Conservation (phyloP, 768 basidiomycete genomes). For the Leucogyrophana mollusca region DNA sequence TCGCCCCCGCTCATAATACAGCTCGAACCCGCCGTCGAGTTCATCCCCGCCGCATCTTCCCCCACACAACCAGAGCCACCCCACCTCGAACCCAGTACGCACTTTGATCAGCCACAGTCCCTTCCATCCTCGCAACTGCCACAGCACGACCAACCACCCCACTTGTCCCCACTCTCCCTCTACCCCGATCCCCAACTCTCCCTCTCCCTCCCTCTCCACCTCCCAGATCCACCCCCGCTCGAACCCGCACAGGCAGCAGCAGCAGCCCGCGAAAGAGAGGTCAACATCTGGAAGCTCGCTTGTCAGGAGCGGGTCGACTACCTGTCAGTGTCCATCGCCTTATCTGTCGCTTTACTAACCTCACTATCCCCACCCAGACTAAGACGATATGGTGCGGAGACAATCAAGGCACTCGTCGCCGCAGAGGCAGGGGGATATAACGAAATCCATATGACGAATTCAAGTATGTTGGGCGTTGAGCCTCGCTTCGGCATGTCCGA, state of each 20-base stretch:
- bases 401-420: constrained; percentile 31
- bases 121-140: constrained; percentile 3
- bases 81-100: too few species aligned
- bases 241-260: constrained; percentile 10
- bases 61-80: too few species aligned
- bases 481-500: too few species aligned
- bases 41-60: too few species aligned
- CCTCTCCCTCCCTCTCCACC: not conserved
- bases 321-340: constrained; percentile 20
- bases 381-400: constrained; percentile 30
- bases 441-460: too few species aligned
- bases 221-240: not conserved
- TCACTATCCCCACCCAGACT: constrained; percentile 15
- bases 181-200: not conserved
- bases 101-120: too few species aligned
- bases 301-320: constrained; percentile 34
- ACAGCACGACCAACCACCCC: constrained; percentile 7
- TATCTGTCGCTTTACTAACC: too few species aligned
- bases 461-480: too few species aligned
- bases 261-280: constrained; percentile 30
- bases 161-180: constrained; percentile 1
- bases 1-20: too few species aligned
- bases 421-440: constrained; percentile 5
- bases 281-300: constrained; percentile 34
- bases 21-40: too few species aligned